phyloP scores from a whole-genome alignment of 1,139 yeast species.

The Sporopachydermia cereana region DNA sequence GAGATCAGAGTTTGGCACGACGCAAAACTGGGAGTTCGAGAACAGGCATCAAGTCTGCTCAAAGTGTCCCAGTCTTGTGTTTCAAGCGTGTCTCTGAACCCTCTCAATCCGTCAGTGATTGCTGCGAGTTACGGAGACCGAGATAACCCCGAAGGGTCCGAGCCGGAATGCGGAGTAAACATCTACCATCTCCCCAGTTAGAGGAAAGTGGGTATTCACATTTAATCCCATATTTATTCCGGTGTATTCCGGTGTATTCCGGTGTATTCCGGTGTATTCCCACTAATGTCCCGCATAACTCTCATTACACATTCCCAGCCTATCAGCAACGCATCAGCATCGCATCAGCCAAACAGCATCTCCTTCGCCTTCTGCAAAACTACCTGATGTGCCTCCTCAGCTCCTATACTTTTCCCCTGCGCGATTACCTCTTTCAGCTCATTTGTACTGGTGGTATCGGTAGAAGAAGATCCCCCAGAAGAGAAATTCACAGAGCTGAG shows the following conservation, averaged over 20 bases:
- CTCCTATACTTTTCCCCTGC: not conserved
- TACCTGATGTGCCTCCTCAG: not conserved
- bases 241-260: no score
- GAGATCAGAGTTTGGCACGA: conserved; percentile 18
- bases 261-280: no score
- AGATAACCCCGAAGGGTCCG: not conserved
- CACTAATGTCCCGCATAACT: no score
- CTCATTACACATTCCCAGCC: no score
- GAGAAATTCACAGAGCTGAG: not conserved
- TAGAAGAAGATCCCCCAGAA: not conserved
- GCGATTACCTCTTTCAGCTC: conserved; percentile 1
- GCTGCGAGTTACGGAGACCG: conserved; percentile 9
- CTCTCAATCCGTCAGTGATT: conserved; percentile 11
- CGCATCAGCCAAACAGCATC: conserved; percentile 3
- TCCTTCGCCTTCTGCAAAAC: conserved; percentile 2
- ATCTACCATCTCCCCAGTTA: no score
- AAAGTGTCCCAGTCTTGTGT: conserved; percentile 6
- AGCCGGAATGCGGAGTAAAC: conserved; percentile 5
- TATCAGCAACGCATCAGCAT: no score
- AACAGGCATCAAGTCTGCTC: not conserved
- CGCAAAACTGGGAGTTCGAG: conserved; percentile 16
- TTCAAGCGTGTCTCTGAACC: conserved; percentile 10
- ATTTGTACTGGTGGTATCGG: not conserved
- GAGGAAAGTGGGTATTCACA: no score
- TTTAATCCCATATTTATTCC: no score